Conservation (phyloP, 129 eudicot species). For the Chrysanthemum makinoi region DNA sequence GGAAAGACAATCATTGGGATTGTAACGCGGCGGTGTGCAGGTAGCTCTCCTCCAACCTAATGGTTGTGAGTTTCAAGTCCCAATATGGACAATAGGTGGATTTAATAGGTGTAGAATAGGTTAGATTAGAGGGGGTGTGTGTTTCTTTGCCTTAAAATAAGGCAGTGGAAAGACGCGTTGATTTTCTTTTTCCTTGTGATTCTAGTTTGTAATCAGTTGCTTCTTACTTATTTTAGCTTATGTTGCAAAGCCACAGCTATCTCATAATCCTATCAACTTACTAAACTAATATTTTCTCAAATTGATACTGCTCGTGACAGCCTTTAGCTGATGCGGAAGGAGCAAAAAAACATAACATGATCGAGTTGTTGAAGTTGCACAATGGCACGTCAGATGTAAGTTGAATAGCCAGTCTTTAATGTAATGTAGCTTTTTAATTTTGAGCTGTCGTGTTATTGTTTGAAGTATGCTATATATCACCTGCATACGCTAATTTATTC, state of each 20-base stretch:
- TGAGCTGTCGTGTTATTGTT: slow-evolving; percentile 7
- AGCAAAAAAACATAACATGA: slow-evolving; percentile 70
- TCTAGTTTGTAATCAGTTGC: slow-evolving; percentile 16
- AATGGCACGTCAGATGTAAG: slow-evolving; percentile 91
- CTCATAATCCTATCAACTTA: slow-evolving; percentile 13
- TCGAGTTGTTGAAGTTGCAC: slow-evolving; percentile 64
- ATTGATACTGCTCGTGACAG: slow-evolving; percentile 49
- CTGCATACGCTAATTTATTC: not conserved
- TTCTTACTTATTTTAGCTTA: not conserved
- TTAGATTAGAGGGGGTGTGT: too few relatives aligned
- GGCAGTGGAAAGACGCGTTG: slow-evolving; percentile 10
- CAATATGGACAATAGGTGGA: too few relatives aligned
- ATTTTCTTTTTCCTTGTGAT: slow-evolving; percentile 9
- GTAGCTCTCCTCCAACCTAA: too few relatives aligned
- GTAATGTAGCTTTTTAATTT: slow-evolving; percentile 7
- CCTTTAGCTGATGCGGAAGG: slow-evolving; percentile 99
- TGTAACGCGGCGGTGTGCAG: too few relatives aligned
- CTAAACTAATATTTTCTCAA: slow-evolving; percentile 24
- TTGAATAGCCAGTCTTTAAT: slow-evolving; percentile 15
- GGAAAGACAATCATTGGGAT: not conserved
- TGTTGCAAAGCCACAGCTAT: not conserved
- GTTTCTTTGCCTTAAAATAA: not conserved
- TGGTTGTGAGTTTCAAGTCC: too few relatives aligned
- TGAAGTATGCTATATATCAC: slow-evolving; percentile 12
- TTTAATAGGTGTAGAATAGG: too few relatives aligned